These are phyloP conservation scores for Penicillium sumatraense DNA, from an alignment of 2,329 filamentous ascomycete species.

Conservation along the genomic window DNA sequence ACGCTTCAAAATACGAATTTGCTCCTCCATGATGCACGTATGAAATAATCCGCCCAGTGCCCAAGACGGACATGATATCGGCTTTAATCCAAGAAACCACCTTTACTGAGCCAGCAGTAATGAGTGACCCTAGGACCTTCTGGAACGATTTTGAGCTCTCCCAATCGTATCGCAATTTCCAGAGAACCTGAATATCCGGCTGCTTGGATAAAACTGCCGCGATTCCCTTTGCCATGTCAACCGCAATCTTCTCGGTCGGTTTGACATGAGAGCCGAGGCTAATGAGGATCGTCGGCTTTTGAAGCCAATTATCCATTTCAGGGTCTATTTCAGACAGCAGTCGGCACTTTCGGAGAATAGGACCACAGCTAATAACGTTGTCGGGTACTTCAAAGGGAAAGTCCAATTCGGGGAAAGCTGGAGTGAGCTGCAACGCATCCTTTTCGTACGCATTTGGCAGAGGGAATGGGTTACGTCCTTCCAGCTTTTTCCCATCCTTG, in stretches of 20 bases:
- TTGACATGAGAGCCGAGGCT: conserved; percentile 52
- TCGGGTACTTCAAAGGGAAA: conserved; percentile 46
- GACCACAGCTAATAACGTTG: conserved; percentile 53
- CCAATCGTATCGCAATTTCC: conserved; percentile 42
- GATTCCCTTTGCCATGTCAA: conserved; percentile 45
- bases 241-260: conserved; percentile 31
- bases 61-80: conserved; percentile 33
- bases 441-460: conserved; percentile 32
- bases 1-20: conserved; percentile 53
- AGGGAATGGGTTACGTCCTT: conserved; percentile 33
- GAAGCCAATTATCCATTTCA: conserved; percentile 51
- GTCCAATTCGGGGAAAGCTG: conserved; percentile 41
- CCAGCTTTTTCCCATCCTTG: conserved; percentile 28
- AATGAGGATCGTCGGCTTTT: conserved; percentile 52
- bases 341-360: conserved; percentile 46
- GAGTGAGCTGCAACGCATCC: conserved; percentile 33
- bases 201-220: conserved; percentile 42
- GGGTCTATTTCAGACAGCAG: conserved; percentile 46
- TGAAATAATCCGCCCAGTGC: conserved; percentile 44
- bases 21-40: conserved; percentile 55
- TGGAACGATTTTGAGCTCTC: conserved; percentile 14
- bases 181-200: conserved; percentile 46
- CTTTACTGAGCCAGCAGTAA: conserved; percentile 15
- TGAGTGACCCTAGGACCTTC: conserved; percentile 13
- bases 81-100: conserved; percentile 23